Conservation (phyloP, 306 rosid species). For the Lablab purpureus region DNA sequence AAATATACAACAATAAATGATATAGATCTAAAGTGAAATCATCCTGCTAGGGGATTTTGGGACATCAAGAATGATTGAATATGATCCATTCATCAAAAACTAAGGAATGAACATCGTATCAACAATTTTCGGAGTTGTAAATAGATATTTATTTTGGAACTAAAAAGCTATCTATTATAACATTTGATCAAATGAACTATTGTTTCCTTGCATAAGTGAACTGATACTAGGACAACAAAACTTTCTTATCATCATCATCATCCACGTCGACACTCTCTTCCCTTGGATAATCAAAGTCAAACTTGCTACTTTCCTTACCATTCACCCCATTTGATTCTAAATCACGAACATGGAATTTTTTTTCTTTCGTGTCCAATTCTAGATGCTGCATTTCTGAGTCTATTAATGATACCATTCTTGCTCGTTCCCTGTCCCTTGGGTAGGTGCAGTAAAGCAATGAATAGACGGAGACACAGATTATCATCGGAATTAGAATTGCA, state of each 20-base stretch:
- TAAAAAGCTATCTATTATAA: not conserved
- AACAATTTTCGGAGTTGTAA: not conserved
- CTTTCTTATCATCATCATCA: slow-evolving; percentile 56
- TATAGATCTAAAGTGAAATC: not conserved
- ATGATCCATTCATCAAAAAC: not conserved
- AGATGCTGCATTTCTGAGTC: slow-evolving; percentile 67
- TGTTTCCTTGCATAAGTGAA: not conserved
- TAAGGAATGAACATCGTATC: not conserved
- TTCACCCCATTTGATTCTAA: slow-evolving; percentile 42
- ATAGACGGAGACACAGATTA: slow-evolving; percentile 67
- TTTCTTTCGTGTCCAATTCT: slow-evolving; percentile 48
- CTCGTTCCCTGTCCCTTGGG: slow-evolving; percentile 86
- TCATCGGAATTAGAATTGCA: slow-evolving; percentile 76
- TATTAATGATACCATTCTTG: slow-evolving; percentile 61
- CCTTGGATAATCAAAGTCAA: slow-evolving; percentile 41
- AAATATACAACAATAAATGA: not conserved
- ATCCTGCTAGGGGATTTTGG: too few relatives aligned
- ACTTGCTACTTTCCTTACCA: slow-evolving; percentile 37
- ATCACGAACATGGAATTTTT: slow-evolving; percentile 30
- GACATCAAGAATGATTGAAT: not conserved
- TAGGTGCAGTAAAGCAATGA: slow-evolving; percentile 79
- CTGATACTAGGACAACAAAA: slow-evolving; percentile 51
- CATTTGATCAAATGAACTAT: not conserved
- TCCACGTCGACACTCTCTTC: slow-evolving; percentile 45
- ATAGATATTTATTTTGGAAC: not conserved